These are phyloP conservation scores for Puccinia triticina DNA, from an alignment of 1,284 basidiomycete genomes.

Conservation along the genomic window DNA sequence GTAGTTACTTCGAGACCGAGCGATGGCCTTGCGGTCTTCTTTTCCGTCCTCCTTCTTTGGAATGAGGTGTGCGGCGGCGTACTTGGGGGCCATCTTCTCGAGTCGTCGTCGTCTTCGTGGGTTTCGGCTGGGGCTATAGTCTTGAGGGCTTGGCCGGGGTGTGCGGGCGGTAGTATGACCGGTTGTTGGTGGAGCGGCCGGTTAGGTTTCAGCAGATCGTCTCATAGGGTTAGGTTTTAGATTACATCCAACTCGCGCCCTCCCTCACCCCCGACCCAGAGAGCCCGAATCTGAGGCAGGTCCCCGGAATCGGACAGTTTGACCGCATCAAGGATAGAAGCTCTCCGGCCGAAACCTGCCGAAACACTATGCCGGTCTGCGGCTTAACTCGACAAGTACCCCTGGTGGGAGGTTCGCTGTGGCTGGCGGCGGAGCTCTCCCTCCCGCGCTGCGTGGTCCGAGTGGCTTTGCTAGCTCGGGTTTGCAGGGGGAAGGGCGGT, in stretches of 20 bases:
- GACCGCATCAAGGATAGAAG: too few species aligned
- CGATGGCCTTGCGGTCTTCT: conserved; percentile 61
- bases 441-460: too few species aligned
- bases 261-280: neutral
- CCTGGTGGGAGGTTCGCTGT: too few species aligned
- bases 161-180: neutral
- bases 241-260: neutral
- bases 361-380: too few species aligned
- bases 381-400: too few species aligned
- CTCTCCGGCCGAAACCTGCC: too few species aligned
- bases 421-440: too few species aligned
- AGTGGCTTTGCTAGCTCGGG: too few species aligned
- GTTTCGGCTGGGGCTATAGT: neutral
- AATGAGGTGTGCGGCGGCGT: conserved; percentile 50
- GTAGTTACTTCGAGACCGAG: conserved; percentile 92
- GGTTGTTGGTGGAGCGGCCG: neutral
- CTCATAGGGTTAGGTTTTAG: conserved; percentile 30
- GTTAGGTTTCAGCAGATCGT: conserved; percentile 19
- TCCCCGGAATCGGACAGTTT: too few species aligned
- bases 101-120: conserved; percentile 37
- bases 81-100: conserved; percentile 51
- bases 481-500: too few species aligned
- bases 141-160: neutral
- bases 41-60: conserved; percentile 50
- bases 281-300: too few species aligned